Evolutionary conservation across 2,329 filamentous ascomycete species (phyloP).

Genomic region (Hansfordia pulvinata): DNA sequence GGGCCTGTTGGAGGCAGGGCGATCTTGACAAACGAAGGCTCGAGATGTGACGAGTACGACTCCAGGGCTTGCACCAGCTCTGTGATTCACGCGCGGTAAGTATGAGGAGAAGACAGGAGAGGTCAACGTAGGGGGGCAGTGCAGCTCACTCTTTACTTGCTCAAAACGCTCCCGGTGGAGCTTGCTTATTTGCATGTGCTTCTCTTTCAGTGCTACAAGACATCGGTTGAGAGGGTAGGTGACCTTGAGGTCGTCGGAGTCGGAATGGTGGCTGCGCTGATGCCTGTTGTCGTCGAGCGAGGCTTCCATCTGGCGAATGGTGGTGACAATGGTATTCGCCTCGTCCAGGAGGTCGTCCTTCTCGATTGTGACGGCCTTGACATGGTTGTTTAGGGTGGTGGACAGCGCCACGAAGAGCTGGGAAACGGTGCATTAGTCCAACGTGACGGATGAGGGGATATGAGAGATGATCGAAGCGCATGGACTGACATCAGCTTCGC

Average conservation of each 20-base stretch:
- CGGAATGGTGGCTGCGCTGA: constrained; percentile 44
- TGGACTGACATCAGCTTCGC: constrained; percentile 69
- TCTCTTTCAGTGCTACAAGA: constrained; percentile 70
- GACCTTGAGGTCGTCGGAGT: constrained; percentile 56
- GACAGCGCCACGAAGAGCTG: constrained; percentile 87
- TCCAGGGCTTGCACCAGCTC: constrained; percentile 88
- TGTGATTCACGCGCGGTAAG: constrained; percentile 27
- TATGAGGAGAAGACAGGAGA: constrained; percentile 3
- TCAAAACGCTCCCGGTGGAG: constrained; percentile 86
- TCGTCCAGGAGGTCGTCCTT: constrained; percentile 88
- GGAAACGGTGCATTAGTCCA: constrained; percentile 5
- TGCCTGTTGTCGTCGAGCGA: constrained; percentile 68
- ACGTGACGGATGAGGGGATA: constrained; percentile 1
- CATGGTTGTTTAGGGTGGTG: constrained; percentile 80
- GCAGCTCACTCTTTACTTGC: constrained; percentile 73
- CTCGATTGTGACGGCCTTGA: constrained; percentile 71
- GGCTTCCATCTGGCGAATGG: constrained; percentile 85
- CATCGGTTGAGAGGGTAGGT: constrained; percentile 76
- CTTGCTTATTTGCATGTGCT: constrained; percentile 65
- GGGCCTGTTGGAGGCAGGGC: constrained; percentile 70
- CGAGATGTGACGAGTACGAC: constrained; percentile 92
- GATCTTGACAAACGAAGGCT: constrained; percentile 75
- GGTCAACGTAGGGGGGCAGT: background rate
- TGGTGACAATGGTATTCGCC: constrained; percentile 69
- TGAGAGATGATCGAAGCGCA: constrained; percentile 1